Conservation (phyloP, 2,329 filamentous ascomycete genomes). For the Lachnellula hyalina region DNA sequence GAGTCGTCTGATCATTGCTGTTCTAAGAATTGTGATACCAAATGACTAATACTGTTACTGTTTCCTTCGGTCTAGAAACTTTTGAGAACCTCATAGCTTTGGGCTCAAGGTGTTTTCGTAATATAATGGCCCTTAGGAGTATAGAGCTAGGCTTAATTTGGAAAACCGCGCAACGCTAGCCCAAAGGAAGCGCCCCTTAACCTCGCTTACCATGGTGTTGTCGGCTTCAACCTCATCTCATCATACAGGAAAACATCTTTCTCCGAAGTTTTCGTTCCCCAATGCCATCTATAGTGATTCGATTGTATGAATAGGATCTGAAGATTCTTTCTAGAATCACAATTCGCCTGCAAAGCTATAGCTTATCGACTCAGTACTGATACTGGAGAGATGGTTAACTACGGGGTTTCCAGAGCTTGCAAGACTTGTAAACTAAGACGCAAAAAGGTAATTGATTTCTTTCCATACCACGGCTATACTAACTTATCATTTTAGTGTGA, state of each 20-base stretch:
- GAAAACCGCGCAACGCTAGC: neutral
- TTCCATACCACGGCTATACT: neutral
- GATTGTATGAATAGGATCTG: neutral
- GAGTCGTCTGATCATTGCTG: no score
- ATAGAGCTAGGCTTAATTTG: neutral
- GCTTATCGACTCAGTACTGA: neutral
- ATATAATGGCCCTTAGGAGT: no score
- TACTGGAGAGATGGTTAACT: constrained; percentile 7
- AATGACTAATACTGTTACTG: no score
- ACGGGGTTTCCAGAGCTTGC: constrained; percentile 17
- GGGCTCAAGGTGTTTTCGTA: no score
- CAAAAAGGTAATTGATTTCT: constrained; percentile 13
- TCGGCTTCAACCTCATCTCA: neutral
- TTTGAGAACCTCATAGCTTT: no score
- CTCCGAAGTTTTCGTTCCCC: neutral
- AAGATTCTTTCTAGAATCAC: neutral
- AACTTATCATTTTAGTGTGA: constrained; percentile 15
- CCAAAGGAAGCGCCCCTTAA: neutral
- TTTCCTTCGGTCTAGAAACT: no score
- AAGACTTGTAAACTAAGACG: constrained; percentile 16
- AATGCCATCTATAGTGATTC: neutral
- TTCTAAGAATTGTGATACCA: no score
- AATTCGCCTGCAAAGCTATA: neutral
- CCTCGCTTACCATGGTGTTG: neutral
- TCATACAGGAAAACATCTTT: neutral